A percentile compares a stretch with the other conserved stretches of the same genome.
These are phyloP conservation scores for Monosporozyma solicola DNA, from an alignment of 805 yeast species.

Conservation along the genomic window DNA sequence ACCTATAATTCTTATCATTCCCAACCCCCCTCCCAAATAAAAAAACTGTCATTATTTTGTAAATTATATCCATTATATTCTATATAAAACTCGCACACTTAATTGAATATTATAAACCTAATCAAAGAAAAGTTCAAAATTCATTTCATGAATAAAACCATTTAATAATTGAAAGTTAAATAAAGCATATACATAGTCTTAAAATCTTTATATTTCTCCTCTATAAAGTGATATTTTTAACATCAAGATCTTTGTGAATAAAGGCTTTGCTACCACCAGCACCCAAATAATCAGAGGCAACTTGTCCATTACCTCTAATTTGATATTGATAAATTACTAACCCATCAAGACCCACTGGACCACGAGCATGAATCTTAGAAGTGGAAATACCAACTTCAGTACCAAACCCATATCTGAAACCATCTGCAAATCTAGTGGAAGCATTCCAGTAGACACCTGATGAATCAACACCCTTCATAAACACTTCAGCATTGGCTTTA, in stretches of 20 bases:
- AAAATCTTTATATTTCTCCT: neutral
- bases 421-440: constrained; percentile 95
- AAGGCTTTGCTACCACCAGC: constrained; percentile 81
- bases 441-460: constrained; percentile 98
- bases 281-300: constrained; percentile 85
- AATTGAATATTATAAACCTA: neutral
- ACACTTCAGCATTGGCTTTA: constrained; percentile 60
- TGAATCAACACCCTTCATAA: constrained; percentile 81
- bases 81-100: neutral
- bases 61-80: constrained; percentile 1
- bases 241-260: constrained; percentile 57
- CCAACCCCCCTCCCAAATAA: neutral
- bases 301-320: constrained; percentile 84
- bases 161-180: neutral
- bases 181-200: neutral
- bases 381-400: constrained; percentile 98
- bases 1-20: neutral
- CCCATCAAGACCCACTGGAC: constrained; percentile 98
- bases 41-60: constrained; percentile 1
- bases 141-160: neutral
- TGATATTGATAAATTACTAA: constrained; percentile 93
- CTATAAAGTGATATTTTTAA: constrained; percentile 25
- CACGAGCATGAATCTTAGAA: constrained; percentile 94
- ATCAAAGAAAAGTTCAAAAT: neutral
- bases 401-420: constrained; percentile 97